Base-by-base conservation (phyloP, 2,329 filamentous ascomycete species). In the Trichoderma sp. region DNA sequence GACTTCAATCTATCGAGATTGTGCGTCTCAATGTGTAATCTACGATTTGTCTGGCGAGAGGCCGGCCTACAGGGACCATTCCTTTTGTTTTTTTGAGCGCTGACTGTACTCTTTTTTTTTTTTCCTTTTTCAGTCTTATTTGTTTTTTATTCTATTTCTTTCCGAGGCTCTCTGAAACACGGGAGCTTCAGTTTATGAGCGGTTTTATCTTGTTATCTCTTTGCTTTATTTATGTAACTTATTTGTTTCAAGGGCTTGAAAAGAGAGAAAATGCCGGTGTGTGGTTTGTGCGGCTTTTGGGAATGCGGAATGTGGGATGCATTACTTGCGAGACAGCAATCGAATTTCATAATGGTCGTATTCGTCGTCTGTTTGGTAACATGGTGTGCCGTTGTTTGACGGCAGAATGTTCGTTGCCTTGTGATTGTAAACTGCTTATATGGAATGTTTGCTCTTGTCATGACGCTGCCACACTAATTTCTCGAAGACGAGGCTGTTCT, bases 241-340 rank as follows among this genome's bases (percentile, higher is more conserved):
- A 56, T 35, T 31, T 21, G 50, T 41, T 65, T 65, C 16, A 31
- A 56, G 45, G 67, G 50, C 31, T 50, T 35, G 9, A 60, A 72
- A 72, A 64, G 38, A 72, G 53, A 62, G 41, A 71, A 63, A 45
- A 64, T 33, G 59, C 33, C 8, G 33, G 69, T 50, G 69, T 50
- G 31, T 24, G 41, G 68, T 33, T 18, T 31, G 38, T 35, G 38
- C 24, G 29, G 21, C 16, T 63, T 71, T n/a, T 50, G 59, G 38
- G 29, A 38, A 33, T 63, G 66, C 31, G 12, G 35, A n/a, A 63
- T 71, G 68, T 35, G 41, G 29, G 69, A 56, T 72, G 71, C 60
- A 64, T 65, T 45, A 64, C 31, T 35, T 65, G 71, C 71, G 59
- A 73, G 71, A 65, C 45, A 73, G 71, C 71, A 73, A 73, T 73